A percentile compares a stretch with the other conserved stretches of the same genome.
phyloP scores from a whole-genome alignment of 179 eudicot genomes.

The Patellifolia procumbens region DNA sequence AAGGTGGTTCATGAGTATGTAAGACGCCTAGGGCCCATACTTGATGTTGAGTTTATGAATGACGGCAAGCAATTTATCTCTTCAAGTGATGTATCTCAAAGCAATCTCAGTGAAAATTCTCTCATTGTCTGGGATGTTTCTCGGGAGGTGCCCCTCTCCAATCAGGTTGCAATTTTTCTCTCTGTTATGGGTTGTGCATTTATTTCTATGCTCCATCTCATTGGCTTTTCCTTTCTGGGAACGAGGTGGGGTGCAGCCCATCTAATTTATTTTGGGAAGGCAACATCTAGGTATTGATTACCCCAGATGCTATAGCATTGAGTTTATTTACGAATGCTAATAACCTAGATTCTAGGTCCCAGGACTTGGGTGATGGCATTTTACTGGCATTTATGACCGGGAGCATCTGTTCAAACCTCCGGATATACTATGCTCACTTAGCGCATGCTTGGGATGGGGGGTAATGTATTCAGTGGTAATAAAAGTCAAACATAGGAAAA shows the following conservation, averaged over 20 bases:
- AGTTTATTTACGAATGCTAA: too few species aligned
- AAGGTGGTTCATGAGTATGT: constrained; percentile 66
- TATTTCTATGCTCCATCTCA: neutral
- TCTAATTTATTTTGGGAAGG: too few species aligned
- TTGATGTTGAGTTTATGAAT: constrained; percentile 76
- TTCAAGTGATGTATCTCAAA: constrained; percentile 80
- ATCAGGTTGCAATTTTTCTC: constrained; percentile 57
- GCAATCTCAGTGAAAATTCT: constrained; percentile 85
- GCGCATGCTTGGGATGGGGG: too few species aligned
- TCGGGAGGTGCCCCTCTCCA: constrained; percentile 82
- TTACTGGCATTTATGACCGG: neutral
- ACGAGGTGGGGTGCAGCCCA: neutral
- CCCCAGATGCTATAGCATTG: too few species aligned
- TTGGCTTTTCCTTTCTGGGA: neutral
- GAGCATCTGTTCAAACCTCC: neutral
- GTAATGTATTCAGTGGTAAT: too few species aligned
- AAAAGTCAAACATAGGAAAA: too few species aligned
- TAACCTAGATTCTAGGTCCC: too few species aligned
- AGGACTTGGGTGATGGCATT: too few species aligned
- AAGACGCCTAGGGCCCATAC: constrained; percentile 69
- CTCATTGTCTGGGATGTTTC: constrained; percentile 90
- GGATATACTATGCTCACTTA: neutral
- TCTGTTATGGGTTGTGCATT: too few species aligned
- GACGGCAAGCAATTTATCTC: constrained; percentile 75
- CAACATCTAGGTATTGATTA: too few species aligned